A percentile compares a stretch with the other conserved stretches of the same genome.
phyloP scores from a whole-genome alignment of 2,329 filamentous ascomycete species.

The Aphanoascus verrucosus region DNA sequence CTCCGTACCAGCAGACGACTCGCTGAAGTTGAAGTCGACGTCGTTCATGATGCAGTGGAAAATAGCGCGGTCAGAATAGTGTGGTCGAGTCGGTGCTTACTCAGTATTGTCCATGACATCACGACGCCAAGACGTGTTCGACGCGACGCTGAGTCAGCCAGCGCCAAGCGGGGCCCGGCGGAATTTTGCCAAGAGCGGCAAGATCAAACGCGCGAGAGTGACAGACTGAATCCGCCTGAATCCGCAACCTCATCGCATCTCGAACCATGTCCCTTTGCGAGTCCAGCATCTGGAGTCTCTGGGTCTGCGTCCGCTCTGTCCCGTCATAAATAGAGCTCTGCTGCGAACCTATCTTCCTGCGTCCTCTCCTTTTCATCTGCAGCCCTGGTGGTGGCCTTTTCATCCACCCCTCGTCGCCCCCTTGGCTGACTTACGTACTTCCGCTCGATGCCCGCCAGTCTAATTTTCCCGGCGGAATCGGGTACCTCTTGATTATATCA shows the following conservation, averaged over 20 bases:
- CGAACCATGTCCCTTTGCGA: background rate
- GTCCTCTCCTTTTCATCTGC: background rate
- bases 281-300: background rate
- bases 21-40: too few species aligned
- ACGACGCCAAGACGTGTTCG: too few species aligned
- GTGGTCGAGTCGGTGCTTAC: too few species aligned
- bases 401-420: background rate
- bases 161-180: background rate
- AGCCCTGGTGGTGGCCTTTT: background rate
- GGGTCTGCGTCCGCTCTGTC: background rate
- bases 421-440: background rate
- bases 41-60: too few species aligned
- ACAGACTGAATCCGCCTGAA: background rate
- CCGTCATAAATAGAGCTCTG: background rate
- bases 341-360: background rate
- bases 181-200: background rate
- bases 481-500: background rate
- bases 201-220: conserved; percentile 2
- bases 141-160: background rate
- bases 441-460: conserved; percentile 5
- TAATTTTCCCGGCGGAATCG: background rate
- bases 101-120: too few species aligned
- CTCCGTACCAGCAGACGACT: too few species aligned
- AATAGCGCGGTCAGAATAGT: too few species aligned
- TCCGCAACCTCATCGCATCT: background rate